These are phyloP conservation scores for Elaeagnus macrophylla DNA, from an alignment of 306 rosid species.

Conservation along the genomic window DNA sequence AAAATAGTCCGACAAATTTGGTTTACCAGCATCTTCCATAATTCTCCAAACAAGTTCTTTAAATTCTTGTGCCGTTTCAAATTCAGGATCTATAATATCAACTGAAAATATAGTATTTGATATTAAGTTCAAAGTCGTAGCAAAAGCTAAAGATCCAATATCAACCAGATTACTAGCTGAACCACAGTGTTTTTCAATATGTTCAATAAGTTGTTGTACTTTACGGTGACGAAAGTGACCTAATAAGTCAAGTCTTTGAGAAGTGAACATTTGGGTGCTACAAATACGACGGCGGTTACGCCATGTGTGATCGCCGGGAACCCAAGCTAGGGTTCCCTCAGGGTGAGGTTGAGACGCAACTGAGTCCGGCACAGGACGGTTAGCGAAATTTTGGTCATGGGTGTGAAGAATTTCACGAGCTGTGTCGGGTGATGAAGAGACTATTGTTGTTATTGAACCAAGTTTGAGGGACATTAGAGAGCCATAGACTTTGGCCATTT, in stretches of 20 bases:
- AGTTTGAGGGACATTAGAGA: too few relatives aligned
- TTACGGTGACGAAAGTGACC: too few relatives aligned
- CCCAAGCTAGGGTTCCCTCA: conserved; percentile 15
- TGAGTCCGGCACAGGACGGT: conserved; percentile 16
- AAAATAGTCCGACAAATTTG: background rate
- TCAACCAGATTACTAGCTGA: background rate
- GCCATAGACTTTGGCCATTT: conserved; percentile 16
- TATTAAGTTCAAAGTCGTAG: background rate
- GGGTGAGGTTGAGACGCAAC: conserved; percentile 8
- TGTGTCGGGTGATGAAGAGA: too few relatives aligned
- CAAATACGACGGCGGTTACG: background rate
- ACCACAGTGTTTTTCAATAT: background rate
- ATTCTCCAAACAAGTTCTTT: background rate
- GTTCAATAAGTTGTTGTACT: background rate
- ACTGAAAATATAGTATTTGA: background rate
- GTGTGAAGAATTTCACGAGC: conserved; percentile 5
- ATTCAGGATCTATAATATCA: background rate
- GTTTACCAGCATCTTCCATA: background rate
- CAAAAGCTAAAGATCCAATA: background rate
- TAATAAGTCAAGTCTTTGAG: background rate
- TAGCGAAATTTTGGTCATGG: conserved; percentile 13
- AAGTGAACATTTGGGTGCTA: background rate
- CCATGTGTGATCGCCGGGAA: background rate
- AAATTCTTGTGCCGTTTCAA: background rate
- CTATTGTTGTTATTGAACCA: too few relatives aligned